Conservation (phyloP, 106 monocot genomes). For the Hemerocallis citrina region DNA sequence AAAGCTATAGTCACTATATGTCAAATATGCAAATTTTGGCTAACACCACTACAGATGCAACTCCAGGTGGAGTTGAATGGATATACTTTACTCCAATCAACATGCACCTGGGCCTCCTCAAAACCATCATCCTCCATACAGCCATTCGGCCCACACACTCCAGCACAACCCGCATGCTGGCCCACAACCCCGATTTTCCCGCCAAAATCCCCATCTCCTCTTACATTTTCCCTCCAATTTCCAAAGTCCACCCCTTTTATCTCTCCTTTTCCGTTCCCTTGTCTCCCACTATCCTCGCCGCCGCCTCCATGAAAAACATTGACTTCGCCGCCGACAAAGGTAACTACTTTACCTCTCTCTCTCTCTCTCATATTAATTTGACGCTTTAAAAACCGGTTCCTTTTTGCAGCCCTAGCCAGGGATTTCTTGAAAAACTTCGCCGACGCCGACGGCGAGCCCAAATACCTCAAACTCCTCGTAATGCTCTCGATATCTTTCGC, state of each 20-base stretch:
- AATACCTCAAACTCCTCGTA: slow-evolving; percentile 84
- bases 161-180: too few relatives aligned
- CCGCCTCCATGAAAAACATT: slow-evolving; percentile 30
- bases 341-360: slow-evolving; percentile 17
- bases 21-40: too few relatives aligned
- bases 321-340: slow-evolving; percentile 81
- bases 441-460: slow-evolving; percentile 62
- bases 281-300: slow-evolving; percentile 5
- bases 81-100: too few relatives aligned
- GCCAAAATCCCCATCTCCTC: slow-evolving; percentile 6
- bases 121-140: too few relatives aligned
- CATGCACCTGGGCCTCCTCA: too few relatives aligned
- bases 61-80: too few relatives aligned
- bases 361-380: not conserved
- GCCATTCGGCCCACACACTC: too few relatives aligned
- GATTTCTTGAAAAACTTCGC: slow-evolving; percentile 87
- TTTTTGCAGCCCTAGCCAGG: slow-evolving; percentile 53
- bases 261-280: slow-evolving; percentile 1
- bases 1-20: too few relatives aligned
- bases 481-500: slow-evolving; percentile 3
- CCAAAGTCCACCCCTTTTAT: not conserved
- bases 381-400: not conserved
- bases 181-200: slow-evolving; percentile 1
- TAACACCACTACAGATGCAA: too few relatives aligned
- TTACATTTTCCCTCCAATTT: not conserved